Evolutionary conservation across 2,329 filamentous ascomycete species (phyloP), one percentile per base, ranked within the genome.

Genomic region (Dothideomycetidae sp.): DNA sequence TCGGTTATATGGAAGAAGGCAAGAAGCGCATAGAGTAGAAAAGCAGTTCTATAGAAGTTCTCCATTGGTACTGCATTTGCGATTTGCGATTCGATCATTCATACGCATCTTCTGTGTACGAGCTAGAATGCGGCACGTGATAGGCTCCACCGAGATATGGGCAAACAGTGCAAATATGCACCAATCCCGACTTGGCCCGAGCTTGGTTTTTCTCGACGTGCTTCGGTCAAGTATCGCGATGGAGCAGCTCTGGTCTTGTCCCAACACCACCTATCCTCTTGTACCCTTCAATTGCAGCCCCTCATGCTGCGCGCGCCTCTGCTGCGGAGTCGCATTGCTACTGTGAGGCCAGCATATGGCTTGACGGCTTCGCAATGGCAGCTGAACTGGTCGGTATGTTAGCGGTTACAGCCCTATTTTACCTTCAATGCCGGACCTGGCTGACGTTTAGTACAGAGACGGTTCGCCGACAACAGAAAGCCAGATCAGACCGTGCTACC

Each of bases 1-100:
- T 92, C 49, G 71, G 83, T 19, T 90, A 80, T 49, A 74, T 92
- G 38, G 90, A 98, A 58, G 90, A 98, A 61, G 90, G 90, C 37
- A 98, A 98, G 71, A 98, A 94, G 72, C 82, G 90, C 56, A 92
- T 93, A 53, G 90, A 98, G 57, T 86, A 58, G 45, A 37, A n/a
- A n/a, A n/a, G n/a, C n/a, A n/a, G n/a, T n/a, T n/a, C n/a, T n/a
- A n/a, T n/a, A n/a, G n/a, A n/a, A n/a, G n/a, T n/a, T n/a, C n/a
- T n/a, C n/a, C n/a, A n/a, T n/a, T n/a, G n/a, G n/a, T n/a, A n/a
- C n/a, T n/a, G n/a, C n/a, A n/a, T n/a, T n/a, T n/a, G n/a, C n/a
- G n/a, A n/a, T n/a, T n/a, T n/a, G n/a, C n/a, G n/a, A n/a, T n/a
- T n/a, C n/a, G n/a, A n/a, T n/a, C n/a, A n/a, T n/a, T n/a, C n/a